Evolutionary conservation across 441 rosid species (phyloP).

Genomic region (Erodium texanum): DNA sequence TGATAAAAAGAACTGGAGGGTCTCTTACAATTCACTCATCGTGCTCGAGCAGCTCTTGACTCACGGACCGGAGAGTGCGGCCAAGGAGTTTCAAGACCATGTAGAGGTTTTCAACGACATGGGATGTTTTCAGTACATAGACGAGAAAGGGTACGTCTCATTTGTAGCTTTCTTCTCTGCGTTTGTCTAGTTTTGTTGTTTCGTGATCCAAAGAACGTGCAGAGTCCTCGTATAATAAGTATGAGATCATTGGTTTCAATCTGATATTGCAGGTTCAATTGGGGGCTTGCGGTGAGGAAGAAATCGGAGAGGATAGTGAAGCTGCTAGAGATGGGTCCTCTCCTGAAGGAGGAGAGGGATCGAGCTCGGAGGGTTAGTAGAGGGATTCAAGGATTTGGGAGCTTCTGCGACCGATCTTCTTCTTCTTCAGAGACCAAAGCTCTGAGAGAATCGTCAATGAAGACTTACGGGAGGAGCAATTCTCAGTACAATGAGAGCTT

Average conservation of each 20-base stretch:
- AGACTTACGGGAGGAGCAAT: slow-evolving; percentile 33
- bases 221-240: background rate
- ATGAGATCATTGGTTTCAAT: too few relatives aligned
- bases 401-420: slow-evolving; percentile 24
- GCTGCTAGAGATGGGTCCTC: slow-evolving; percentile 52
- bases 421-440: slow-evolving; percentile 11
- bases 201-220: background rate
- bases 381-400: slow-evolving; percentile 85
- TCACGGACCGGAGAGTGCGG: slow-evolving; percentile 89
- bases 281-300: slow-evolving; percentile 80
- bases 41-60: slow-evolving; percentile 73
- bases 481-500: slow-evolving; percentile 35
- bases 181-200: background rate
- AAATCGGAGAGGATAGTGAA: slow-evolving; percentile 60
- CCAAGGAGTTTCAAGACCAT: slow-evolving; percentile 63
- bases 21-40: slow-evolving; percentile 58
- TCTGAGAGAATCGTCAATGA: too few relatives aligned
- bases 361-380: slow-evolving; percentile 70
- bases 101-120: slow-evolving; percentile 40
- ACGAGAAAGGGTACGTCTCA: slow-evolving; percentile 60
- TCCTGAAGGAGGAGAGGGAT: slow-evolving; percentile 64
- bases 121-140: slow-evolving; percentile 57
- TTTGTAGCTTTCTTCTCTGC: background rate
- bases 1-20: slow-evolving; percentile 75
- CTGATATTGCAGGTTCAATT: slow-evolving; percentile 79